Evolutionary conservation across 441 rosid genomes (phyloP), one percentile per base, ranked within the genome.

Genomic region (Isatis lusitanica): DNA sequence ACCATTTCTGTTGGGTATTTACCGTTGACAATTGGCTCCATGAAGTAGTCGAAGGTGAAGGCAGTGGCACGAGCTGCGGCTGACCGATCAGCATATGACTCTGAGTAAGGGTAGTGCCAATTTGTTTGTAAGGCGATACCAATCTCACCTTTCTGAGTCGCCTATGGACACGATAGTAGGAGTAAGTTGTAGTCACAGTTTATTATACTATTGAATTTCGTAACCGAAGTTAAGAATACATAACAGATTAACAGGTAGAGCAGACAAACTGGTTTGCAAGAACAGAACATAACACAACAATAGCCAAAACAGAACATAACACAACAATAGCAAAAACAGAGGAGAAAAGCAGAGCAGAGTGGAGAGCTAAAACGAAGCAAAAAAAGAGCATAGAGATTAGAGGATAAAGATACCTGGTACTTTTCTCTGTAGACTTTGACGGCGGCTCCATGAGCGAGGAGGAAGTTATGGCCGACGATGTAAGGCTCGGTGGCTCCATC

Each of bases 401-500:
- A 26, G 28, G 28, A 26, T 33, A 40, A 35, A 35, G 42, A 17
- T 33, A 87, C 96, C 81, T 85, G 83, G 40, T 87, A 88, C 50
- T 86, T 85, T 1, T 79, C 64, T 42, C 57, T 83, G 74, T 93
- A 91, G 40, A 88, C 38, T 39, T 85, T 71, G 2, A 88, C 98
- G 3, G 85, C 90, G 9, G 82, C 74, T 7, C 88, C 94, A 81
- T 91, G 97, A 44, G 97, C 88, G 30, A 93, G 94, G 74, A 91
- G 88, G 15, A 57, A 77, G 66, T 89, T 42, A 57, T 93, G 97
- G 0, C 84, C 43, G 0, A 83, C 91, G 10, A 86, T 16, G 51
- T 93, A 93, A 1, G 98, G 98, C 74, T 93, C 97, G 0, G 81
- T 85, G 11, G 77, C 86, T 1, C 88, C 88, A 78, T 93, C 80